Evolutionary conservation across 2,329 filamentous ascomycete species (phyloP).

Genomic region (Exserohilum turcica): DNA sequence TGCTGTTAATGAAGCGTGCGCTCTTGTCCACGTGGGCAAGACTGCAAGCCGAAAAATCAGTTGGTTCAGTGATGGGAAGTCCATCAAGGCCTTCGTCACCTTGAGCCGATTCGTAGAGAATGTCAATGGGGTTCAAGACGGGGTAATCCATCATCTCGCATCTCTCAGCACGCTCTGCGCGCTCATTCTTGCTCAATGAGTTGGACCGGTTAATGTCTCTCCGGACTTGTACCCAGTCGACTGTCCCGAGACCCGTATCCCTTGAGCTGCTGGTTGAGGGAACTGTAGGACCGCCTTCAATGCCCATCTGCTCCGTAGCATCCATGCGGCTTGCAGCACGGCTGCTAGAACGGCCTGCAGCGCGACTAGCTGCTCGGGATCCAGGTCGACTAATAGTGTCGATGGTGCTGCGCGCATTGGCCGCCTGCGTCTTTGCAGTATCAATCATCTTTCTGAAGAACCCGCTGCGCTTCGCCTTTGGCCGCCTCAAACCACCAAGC

Average conservation of each 20-base stretch:
- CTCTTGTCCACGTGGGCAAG: constrained; percentile 93
- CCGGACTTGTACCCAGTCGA: constrained; percentile 97
- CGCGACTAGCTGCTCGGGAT: constrained; percentile 46
- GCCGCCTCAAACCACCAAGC: constrained; percentile 76
- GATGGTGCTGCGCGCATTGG: constrained; percentile 84
- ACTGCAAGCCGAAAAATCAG: constrained; percentile 80
- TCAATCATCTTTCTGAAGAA: constrained; percentile 97
- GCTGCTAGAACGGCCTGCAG: constrained; percentile 48
- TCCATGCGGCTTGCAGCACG: constrained; percentile 41
- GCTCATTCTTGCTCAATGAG: constrained; percentile 86
- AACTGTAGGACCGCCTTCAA: constrained; percentile 56
- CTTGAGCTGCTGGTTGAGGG: constrained; percentile 55
- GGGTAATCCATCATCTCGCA: constrained; percentile 95
- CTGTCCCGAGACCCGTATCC: constrained; percentile 71
- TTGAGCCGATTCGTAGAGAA: constrained; percentile 81
- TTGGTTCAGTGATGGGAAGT: constrained; percentile 77
- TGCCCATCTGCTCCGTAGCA: constrained; percentile 56
- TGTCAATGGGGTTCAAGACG: constrained; percentile 85
- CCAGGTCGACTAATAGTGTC: constrained; percentile 60
- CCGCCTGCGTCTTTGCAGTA: constrained; percentile 90
- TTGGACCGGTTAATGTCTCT: constrained; percentile 96
- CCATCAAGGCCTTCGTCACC: constrained; percentile 91
- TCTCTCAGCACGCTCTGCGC: constrained; percentile 80
- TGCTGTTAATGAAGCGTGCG: constrained; percentile 82
- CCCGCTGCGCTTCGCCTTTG: constrained; percentile 79